Base-by-base conservation (phyloP, 495 filamentous ascomycete genomes). In the Neurospora sp. region DNA sequence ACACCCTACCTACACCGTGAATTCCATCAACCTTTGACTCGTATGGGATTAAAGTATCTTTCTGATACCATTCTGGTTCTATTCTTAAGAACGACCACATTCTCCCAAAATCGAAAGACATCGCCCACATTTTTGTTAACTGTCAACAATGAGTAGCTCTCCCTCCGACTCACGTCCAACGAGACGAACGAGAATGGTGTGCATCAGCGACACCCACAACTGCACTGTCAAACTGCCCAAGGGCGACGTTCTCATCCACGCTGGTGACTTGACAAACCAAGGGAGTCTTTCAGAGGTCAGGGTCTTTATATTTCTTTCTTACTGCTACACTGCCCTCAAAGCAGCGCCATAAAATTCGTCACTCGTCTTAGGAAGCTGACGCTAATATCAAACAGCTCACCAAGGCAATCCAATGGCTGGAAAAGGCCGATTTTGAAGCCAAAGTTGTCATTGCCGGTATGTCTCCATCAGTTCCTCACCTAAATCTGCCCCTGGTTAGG, bases 191-290 rank as follows among this genome's bases (percentile, higher is more conserved):
- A 79, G 83, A 61, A 79, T 85, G 65, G 83, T 86, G 48, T 98
- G 94, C 79, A 90, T 98, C 72, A 94, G 94, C 9, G 95, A 98
- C 82, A 97, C 94, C 3, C 95, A 98, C 81, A 90, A 93, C 80
- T 88, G 86, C 74, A 85, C 82, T 9, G 77, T 85, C 74, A 84
- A 86, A 35, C 82, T 97, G 3, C 96, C 95, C 7, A 85, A 88
- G 37, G 95, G 94, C 16, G 95, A 98, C 76, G 88, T 98, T 4
- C 84, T 98, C 20, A 92, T 98, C 48, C 96, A 98, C 76, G 93
- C 94, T 9, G 95, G 95, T 9, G 95, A 98, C 79, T 84, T 98
- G 44, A 90, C 91, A 53, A 96, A 96, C 74, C 87, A 89, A 76
- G 95, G 95, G 48, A 93, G 89, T 61, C 87, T 78, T 71, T 82